Evolutionary conservation across 1,284 basidiomycete genomes (phyloP).

Genomic region (Rhodofomes roseus): DNA sequence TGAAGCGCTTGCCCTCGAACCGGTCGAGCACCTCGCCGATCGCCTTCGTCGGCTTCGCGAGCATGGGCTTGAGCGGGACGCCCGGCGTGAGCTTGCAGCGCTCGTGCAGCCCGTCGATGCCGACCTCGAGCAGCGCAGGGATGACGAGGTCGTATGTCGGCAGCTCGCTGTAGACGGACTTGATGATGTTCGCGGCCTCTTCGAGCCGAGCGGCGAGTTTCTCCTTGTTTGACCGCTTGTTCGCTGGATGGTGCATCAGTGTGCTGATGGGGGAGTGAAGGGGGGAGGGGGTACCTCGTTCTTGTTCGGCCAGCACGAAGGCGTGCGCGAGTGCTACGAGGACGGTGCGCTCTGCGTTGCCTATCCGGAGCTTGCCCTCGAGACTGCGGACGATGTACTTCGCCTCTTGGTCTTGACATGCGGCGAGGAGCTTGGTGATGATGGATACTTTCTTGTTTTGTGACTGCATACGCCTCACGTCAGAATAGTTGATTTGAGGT

Average conservation of each 20-base stretch:
- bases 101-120: constrained; percentile 68
- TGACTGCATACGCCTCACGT: constrained; percentile 45
- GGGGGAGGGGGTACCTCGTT: constrained; percentile 42
- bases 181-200: constrained; percentile 76
- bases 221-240: constrained; percentile 74
- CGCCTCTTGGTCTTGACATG: constrained; percentile 86
- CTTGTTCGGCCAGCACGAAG: constrained; percentile 74
- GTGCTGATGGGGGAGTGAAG: neutral
- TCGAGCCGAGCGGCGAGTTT: constrained; percentile 76
- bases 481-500: neutral
- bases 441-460: constrained; percentile 94
- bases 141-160: constrained; percentile 93
- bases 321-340: constrained; percentile 88
- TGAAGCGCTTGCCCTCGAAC: constrained; percentile 94
- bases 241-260: constrained; percentile 36
- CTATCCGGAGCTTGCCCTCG: constrained; percentile 97
- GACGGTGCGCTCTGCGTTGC: constrained; percentile 93
- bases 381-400: constrained; percentile 96
- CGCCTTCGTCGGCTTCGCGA: constrained; percentile 99
- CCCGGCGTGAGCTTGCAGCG: constrained; percentile 93
- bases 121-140: constrained; percentile 84
- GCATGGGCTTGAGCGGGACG: constrained; percentile 97
- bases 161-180: constrained; percentile 93
- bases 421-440: constrained; percentile 92
- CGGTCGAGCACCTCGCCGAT: constrained; percentile 98